Conservation (phyloP, 2,329 filamentous ascomycete species). For the Alternaria sp. region DNA sequence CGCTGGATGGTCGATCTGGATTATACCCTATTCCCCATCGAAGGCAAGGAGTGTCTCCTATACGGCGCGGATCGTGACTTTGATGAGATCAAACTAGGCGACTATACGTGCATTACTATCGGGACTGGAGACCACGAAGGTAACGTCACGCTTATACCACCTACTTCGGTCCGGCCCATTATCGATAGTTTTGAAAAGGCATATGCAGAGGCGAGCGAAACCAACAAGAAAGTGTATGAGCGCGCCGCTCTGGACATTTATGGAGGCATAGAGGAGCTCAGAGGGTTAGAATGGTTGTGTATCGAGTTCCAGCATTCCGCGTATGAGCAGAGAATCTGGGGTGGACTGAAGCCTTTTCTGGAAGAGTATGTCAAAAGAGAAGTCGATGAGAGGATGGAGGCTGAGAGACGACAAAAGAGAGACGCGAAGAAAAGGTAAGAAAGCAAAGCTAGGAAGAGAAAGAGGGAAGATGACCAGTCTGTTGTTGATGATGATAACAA, state of each 20-base stretch:
- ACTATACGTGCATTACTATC: constrained; percentile 1
- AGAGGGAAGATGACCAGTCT: neutral
- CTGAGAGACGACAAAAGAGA: neutral
- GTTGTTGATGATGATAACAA: neutral
- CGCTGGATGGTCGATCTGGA: neutral
- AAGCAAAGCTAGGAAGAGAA: neutral
- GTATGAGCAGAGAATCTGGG: constrained; percentile 3
- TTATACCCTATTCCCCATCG: neutral
- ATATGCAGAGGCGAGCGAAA: constrained; percentile 6
- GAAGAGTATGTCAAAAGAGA: neutral
- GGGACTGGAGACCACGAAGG: constrained; percentile 15
- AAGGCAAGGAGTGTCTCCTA: neutral
- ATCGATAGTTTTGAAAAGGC: constrained; percentile 3
- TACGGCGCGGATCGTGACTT: neutral
- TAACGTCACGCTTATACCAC: constrained; percentile 7
- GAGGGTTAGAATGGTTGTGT: constrained; percentile 14
- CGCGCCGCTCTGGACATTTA: constrained; percentile 13
- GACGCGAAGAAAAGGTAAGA: neutral
- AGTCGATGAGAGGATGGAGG: neutral
- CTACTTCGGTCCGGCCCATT: neutral
- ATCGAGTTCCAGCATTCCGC: constrained; percentile 9
- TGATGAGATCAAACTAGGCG: neutral
- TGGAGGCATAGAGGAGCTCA: constrained; percentile 8
- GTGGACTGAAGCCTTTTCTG: constrained; percentile 6
- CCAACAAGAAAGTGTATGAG: constrained; percentile 7